phyloP scores from a whole-genome alignment of 1,284 basidiomycete species.

The Leccinum fuscescens region DNA sequence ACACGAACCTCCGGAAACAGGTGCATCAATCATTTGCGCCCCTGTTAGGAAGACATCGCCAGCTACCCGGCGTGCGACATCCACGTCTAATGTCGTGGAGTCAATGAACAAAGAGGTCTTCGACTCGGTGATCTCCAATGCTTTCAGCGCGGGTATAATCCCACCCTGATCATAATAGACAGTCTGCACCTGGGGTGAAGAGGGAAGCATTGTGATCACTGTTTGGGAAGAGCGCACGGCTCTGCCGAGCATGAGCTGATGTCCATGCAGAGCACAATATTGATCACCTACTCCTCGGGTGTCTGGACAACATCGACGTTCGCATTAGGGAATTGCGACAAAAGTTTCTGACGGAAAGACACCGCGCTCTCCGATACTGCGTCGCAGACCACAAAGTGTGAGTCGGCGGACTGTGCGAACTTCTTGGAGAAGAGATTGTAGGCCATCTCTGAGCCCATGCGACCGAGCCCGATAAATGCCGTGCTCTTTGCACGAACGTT shows the following conservation, averaged over 20 bases:
- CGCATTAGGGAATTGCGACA: conserved; percentile 54
- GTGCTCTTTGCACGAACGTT: conserved; percentile 51
- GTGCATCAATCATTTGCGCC: conserved; percentile 85
- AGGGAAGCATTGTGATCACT: conserved; percentile 85
- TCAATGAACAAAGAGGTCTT: conserved; percentile 73
- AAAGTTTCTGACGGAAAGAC: conserved; percentile 56
- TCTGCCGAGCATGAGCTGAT: conserved; percentile 37
- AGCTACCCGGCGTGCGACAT: conserved; percentile 66
- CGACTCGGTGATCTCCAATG: conserved; percentile 41
- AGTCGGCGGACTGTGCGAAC: conserved; percentile 44
- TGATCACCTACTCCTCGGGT: conserved; percentile 63
- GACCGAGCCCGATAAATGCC: conserved; percentile 78
- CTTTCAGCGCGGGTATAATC: conserved; percentile 57
- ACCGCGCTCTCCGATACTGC: conserved; percentile 59
- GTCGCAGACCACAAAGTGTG: conserved; percentile 76
- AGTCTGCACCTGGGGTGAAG: conserved; percentile 74
- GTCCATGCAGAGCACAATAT: conserved; percentile 7
- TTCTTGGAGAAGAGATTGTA: conserved; percentile 76
- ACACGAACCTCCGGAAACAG: conserved; percentile 80
- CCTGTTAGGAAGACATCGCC: conserved; percentile 52
- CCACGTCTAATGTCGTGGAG: conserved; percentile 84
- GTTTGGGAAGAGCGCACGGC: conserved; percentile 62
- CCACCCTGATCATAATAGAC: conserved; percentile 64
- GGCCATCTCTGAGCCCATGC: conserved; percentile 86
- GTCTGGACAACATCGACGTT: conserved; percentile 55